These are phyloP conservation scores for Backusella sp. DNA, from an alignment of 192 early-diverging fungal species.

Conservation along the genomic window DNA sequence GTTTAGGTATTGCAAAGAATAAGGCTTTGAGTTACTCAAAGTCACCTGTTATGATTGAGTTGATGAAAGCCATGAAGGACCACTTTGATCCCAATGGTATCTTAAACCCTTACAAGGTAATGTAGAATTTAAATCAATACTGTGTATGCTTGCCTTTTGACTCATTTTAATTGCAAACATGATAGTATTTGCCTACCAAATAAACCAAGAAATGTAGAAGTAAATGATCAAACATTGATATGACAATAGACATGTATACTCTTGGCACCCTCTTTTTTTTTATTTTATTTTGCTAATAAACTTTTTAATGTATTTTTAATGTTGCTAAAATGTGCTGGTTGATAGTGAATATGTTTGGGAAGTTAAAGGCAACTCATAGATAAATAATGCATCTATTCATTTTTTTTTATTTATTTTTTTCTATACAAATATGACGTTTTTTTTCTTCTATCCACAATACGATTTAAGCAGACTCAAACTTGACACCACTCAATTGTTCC, in stretches of 20 bases:
- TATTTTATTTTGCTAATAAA: not conserved
- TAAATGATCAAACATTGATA: not conserved
- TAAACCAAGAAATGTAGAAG: not conserved
- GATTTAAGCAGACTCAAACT: not conserved
- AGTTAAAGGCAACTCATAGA: too few relatives aligned
- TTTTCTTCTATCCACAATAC: not conserved
- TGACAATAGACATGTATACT: not conserved
- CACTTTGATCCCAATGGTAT: conserved; percentile 93
- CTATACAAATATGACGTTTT: not conserved
- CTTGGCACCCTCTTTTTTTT: not conserved
- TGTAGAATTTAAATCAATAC: not conserved
- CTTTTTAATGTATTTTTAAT: not conserved
- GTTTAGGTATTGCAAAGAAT: conserved; percentile 78
- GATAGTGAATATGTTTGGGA: too few relatives aligned
- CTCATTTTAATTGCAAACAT: not conserved
- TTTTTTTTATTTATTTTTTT: not conserved
- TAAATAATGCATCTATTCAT: not conserved
- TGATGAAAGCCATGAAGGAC: conserved; percentile 87
- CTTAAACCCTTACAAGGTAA: conserved; percentile 82
- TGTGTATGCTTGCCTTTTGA: not conserved
- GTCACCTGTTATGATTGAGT: conserved; percentile 69
- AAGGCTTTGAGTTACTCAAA: conserved; percentile 82
- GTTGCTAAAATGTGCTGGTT: not conserved
- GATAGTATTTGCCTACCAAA: not conserved
- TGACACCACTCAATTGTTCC: conserved; percentile 15